Conservation (phyloP, 106 monocot genomes). For the Allium sativum region DNA sequence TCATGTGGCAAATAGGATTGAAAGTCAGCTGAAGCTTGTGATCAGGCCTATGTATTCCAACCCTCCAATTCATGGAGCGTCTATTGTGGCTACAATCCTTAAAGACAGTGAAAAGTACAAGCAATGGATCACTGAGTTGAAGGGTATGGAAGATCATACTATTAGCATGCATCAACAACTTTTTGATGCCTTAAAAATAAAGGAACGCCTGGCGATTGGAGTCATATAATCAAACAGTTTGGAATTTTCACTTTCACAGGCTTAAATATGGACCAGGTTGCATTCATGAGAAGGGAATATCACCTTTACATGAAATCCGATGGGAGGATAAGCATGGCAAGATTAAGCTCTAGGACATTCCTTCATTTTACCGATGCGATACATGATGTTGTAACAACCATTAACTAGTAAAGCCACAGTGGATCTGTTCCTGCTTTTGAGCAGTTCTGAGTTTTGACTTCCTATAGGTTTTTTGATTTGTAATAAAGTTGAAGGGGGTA, state of each 20-base stretch:
- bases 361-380: conserved; percentile 87
- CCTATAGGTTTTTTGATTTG: too few species aligned
- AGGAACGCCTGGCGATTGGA: conserved; percentile 96
- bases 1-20: conserved; percentile 77
- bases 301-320: conserved; percentile 98
- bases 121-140: conserved; percentile 88
- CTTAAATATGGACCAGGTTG: conserved; percentile 73
- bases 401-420: conserved; percentile 2
- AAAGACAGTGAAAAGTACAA: conserved; percentile 70
- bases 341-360: conserved; percentile 68
- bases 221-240: conserved; percentile 92
- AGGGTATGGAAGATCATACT: conserved; percentile 88
- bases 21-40: conserved; percentile 95
- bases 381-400: conserved; percentile 67
- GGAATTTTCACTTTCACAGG: conserved; percentile 99
- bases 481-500: too few species aligned
- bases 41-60: conserved; percentile 99
- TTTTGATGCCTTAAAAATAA: conserved; percentile 60
- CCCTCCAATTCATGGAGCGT: conserved; percentile 96
- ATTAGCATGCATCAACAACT: conserved; percentile 85
- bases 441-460: too few species aligned
- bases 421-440: too few species aligned
- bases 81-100: conserved; percentile 92
- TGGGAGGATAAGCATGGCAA: conserved; percentile 98
- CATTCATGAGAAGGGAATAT: conserved; percentile 78